Conservation (phyloP, 2,329 filamentous ascomycete genomes). For the Rutstroemia sp. region DNA sequence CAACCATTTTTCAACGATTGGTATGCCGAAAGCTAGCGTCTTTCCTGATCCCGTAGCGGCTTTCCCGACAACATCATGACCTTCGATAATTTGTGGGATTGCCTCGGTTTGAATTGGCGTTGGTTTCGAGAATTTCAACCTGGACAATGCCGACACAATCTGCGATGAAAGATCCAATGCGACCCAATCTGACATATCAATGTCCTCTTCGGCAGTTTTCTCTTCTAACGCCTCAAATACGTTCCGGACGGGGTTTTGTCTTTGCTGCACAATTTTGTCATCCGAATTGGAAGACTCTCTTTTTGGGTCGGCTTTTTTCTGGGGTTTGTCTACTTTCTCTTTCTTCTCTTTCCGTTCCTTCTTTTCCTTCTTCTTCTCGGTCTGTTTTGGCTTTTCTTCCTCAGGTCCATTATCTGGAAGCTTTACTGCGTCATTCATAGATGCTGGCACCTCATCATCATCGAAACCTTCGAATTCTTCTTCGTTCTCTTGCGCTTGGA, state of each 20-base stretch:
- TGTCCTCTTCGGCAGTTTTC: conserved; percentile 51
- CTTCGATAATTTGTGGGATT: conserved; percentile 75
- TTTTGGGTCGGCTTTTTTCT: conserved; percentile 22
- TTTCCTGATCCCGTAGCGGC: conserved; percentile 95
- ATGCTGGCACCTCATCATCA: conserved; percentile 28
- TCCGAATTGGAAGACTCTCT: conserved; percentile 25
- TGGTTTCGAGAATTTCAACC: conserved; percentile 71
- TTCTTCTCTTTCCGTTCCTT: conserved; percentile 14
- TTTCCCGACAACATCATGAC: conserved; percentile 91
- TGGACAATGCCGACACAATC: conserved; percentile 66
- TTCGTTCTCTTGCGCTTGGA: conserved; percentile 34
- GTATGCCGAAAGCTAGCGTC: conserved; percentile 89
- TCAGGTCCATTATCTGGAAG: too few relatives aligned
- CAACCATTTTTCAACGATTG: conserved; percentile 81
- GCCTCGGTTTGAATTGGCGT: conserved; percentile 73
- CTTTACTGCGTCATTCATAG: conserved; percentile 13
- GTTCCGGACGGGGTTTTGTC: conserved; percentile 20
- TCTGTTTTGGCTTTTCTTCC: neutral
- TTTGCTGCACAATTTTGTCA: conserved; percentile 15
- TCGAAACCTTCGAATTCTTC: conserved; percentile 50
- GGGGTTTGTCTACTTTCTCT: conserved; percentile 15
- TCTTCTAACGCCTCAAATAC: conserved; percentile 40
- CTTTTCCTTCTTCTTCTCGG: conserved; percentile 10
- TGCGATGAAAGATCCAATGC: conserved; percentile 64
- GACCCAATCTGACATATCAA: conserved; percentile 74